Base-by-base conservation (phyloP, 495 filamentous ascomycete species). In the Aspergillus indologenus region DNA sequence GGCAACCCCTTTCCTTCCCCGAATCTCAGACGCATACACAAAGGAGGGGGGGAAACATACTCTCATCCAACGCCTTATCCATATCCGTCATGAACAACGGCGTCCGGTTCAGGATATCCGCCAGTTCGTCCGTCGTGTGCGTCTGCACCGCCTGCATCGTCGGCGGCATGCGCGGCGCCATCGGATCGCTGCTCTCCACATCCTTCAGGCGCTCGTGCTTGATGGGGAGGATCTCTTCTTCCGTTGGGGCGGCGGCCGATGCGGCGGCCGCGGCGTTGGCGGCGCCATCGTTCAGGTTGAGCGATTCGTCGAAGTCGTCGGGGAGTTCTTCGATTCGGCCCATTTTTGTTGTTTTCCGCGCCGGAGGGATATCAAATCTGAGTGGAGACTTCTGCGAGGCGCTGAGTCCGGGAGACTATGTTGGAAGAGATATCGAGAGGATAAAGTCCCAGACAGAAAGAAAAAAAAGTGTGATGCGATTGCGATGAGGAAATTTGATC, bases 61-160 rank as follows among this genome's bases (percentile, higher is more conserved):
- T 76, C 65, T 83, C 80, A 63, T 76, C 82, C 22, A 79, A 80
- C 14, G 81, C 79, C 60, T 92, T 87, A 61, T 91, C 89, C 12
- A 97, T 82, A 61, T 87, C 83, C 6, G 90, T 97, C 94, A 98
- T 98, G 77, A 98, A 98, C 26, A 98, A 79, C 6, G 95, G 94
- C 14, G 84, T 85, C 64, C 86, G 83, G 68, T 91, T 92, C 72
- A 96, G 78, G 62, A 91, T 87, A 22, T 81, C 78, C 21, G 89
- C 68, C 14, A 94, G 76, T 61, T 95, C 88, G 42, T 90, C 87
- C 1, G 83, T 78, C 3, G 86, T 84, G 69, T 89, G 83, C 59
- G 81, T 80, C 19, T 77, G 72, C 26, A 84, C 73, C 43, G 82
- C 78, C 4, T 83, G 83, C 75, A 87, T 77, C 1, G 64, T 65